These are phyloP conservation scores for Smithsoniella earleae DNA, from an alignment of 163 green algal genomes.

Conservation along the genomic window DNA sequence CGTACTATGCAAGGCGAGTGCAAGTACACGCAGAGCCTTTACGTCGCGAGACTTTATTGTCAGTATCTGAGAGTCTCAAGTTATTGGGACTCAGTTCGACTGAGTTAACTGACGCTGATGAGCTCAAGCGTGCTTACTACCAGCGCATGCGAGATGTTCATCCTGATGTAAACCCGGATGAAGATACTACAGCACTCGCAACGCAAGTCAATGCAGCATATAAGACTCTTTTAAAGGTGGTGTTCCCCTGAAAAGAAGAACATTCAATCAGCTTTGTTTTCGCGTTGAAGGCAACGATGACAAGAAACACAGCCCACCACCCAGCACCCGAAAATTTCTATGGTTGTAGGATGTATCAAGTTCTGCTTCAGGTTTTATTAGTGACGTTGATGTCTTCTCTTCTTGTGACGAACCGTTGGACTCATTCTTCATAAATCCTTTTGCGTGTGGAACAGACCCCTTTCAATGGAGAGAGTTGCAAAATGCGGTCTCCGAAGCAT, in stretches of 20 bases:
- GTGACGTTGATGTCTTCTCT: neutral
- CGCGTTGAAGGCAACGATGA: no score
- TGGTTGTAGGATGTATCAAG: neutral
- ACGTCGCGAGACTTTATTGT: no score
- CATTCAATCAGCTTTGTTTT: no score
- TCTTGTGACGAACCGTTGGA: neutral
- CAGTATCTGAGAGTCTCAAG: no score
- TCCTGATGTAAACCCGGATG: constrained; percentile 22
- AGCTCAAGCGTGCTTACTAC: constrained; percentile 13
- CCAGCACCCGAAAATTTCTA: no score
- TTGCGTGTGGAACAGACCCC: neutral
- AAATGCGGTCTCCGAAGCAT: neutral
- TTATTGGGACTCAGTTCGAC: no score
- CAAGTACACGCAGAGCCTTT: no score
- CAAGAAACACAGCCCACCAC: no score
- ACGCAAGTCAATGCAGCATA: constrained; percentile 17
- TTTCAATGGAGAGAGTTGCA: constrained; percentile 2
- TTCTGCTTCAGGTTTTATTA: neutral
- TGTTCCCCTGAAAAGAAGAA: neutral
- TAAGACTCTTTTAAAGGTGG: neutral
- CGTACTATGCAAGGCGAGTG: no score
- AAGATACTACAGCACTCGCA: neutral
- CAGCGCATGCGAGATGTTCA: neutral
- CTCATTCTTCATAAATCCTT: constrained; percentile 4
- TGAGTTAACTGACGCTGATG: constrained; percentile 10